Percentiles rank a stretch among this genome's conserved stretches.
These are phyloP conservation scores for Magnolia officinalis DNA, from an alignment of 164 flowering plant genomes.

Conservation along the genomic window DNA sequence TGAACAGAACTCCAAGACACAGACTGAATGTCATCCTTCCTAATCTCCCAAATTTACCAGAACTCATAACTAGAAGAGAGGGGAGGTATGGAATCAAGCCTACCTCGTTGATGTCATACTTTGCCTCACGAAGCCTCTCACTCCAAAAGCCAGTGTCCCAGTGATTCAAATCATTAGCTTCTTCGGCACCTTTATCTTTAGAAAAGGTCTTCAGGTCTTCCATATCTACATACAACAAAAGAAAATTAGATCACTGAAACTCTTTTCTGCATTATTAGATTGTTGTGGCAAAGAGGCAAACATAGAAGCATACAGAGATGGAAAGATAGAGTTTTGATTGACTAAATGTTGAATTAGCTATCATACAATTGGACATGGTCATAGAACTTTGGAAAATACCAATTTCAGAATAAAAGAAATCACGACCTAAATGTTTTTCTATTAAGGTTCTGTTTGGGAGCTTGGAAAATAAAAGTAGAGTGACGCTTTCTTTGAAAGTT, in stretches of 20 bases:
- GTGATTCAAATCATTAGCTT: conserved; percentile 73
- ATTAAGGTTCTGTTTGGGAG: too few relatives aligned
- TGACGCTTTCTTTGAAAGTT: too few relatives aligned
- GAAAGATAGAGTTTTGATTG: background rate
- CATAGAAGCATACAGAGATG: background rate
- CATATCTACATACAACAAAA: conserved; percentile 45
- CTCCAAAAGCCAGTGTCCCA: conserved; percentile 96
- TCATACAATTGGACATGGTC: too few relatives aligned
- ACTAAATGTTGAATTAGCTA: too few relatives aligned
- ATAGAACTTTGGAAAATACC: too few relatives aligned
- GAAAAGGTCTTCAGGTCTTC: conserved; percentile 72
- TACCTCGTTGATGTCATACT: conserved; percentile 94
- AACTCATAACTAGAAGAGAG: background rate
- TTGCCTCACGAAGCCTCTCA: conserved; percentile 96
- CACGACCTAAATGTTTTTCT: too few relatives aligned
- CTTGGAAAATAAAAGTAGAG: too few relatives aligned
- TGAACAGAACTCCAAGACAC: too few relatives aligned
- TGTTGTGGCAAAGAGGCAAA: too few relatives aligned
- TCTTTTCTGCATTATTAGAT: background rate
- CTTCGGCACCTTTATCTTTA: conserved; percentile 62
- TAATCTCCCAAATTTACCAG: background rate
- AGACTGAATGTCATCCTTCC: too few relatives aligned
- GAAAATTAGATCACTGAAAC: background rate
- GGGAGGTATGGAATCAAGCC: background rate
- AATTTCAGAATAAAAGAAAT: too few relatives aligned